Base-by-base conservation (phyloP, 176 grass and related monocot species). In the Ensete glaucum region DNA sequence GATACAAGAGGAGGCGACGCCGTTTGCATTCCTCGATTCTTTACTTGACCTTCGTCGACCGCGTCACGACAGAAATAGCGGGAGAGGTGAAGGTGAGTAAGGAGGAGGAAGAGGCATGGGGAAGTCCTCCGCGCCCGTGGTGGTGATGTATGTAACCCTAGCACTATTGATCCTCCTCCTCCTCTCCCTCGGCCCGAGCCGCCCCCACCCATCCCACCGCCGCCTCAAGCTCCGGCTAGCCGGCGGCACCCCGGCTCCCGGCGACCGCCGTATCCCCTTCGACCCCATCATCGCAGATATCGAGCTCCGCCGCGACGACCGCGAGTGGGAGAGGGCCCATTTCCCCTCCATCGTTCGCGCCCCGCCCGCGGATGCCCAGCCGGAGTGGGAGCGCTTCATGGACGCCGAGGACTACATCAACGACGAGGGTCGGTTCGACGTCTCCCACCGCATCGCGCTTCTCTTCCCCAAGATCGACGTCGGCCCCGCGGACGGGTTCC, bases 401-500 rank as follows among this genome's bases (percentile, higher is more conserved):
- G 87, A 78, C 54, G 73, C 54, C 0, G 55, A 98, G 80, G 94
- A 91, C 72, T 98, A 91, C 76, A 81, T 98, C 74, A 93, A 91
- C 78, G 85, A 86, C 54, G 82, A 82, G 9, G 85, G 50, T 51
- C 81, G 74, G 34, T 98, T 98, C 82, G 93, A 98, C 76, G 69
- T 98, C 48, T 91, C 88, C 52, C 68, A 54, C 19, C 83, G 94
- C 79, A 85, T 98, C 48, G 79, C 81, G 75, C 62, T 68, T 34
- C 81, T 98, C 52, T 98, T 98, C 74, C 90, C 94, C 16, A 93
- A 80, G 83, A 89, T 98, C 74, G 94, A 93, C 77, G 83, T 88
- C 1, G 85, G 66, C 81, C 88, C 94, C 17, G 58, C 73, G 14
- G 90, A 98, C 58, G 90, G 82, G 27, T 79, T 82, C 72, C 58